Evolutionary conservation across 2,329 filamentous ascomycete species (phyloP).

Genomic region (Penicillium sp.): DNA sequence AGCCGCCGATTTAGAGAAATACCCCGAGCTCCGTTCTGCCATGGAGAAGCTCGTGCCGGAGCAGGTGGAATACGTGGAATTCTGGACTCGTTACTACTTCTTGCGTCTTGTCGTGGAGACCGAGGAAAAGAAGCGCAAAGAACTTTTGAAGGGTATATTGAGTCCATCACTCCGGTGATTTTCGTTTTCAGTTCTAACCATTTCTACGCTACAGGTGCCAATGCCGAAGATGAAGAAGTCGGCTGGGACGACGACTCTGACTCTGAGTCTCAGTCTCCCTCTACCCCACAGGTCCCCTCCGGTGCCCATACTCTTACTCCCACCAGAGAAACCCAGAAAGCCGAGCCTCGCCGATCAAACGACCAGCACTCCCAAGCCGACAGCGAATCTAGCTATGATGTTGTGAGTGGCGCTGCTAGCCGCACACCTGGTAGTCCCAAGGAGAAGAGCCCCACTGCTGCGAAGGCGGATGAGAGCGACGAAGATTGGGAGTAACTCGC

Average conservation of each 20-base stretch:
- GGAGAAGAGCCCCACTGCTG: slow-evolving; percentile 43
- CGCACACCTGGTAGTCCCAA: slow-evolving; percentile 68
- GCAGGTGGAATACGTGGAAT: slow-evolving; percentile 79
- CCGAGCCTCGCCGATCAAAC: slow-evolving; percentile 69
- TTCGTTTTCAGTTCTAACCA: slow-evolving; percentile 5
- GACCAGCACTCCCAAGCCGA: slow-evolving; percentile 88
- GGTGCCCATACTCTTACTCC: slow-evolving; percentile 29
- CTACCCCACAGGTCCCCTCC: slow-evolving; percentile 45
- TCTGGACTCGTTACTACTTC: slow-evolving; percentile 97
- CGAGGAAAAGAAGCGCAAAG: slow-evolving; percentile 81
- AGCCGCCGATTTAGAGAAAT: slow-evolving; percentile 75
- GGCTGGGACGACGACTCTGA: slow-evolving; percentile 71
- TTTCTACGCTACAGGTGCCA: slow-evolving; percentile 33
- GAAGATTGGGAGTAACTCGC: slow-evolving; percentile 70
- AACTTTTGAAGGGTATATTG: slow-evolving; percentile 80
- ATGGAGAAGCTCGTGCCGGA: slow-evolving; percentile 98
- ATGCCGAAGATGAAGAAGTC: slow-evolving; percentile 66
- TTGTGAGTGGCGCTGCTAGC: slow-evolving; percentile 79
- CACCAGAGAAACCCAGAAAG: slow-evolving; percentile 54
- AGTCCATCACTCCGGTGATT: neutral
- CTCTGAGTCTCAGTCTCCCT: slow-evolving; percentile 45
- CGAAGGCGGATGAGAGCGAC: slow-evolving; percentile 59
- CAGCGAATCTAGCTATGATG: slow-evolving; percentile 93
- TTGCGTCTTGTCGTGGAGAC: slow-evolving; percentile 88
- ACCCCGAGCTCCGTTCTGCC: slow-evolving; percentile 76